Percentiles rank a stretch among this genome's conserved stretches.
phyloP scores from a whole-genome alignment of 345 rosid genomes.

The Moringa oleifera region DNA sequence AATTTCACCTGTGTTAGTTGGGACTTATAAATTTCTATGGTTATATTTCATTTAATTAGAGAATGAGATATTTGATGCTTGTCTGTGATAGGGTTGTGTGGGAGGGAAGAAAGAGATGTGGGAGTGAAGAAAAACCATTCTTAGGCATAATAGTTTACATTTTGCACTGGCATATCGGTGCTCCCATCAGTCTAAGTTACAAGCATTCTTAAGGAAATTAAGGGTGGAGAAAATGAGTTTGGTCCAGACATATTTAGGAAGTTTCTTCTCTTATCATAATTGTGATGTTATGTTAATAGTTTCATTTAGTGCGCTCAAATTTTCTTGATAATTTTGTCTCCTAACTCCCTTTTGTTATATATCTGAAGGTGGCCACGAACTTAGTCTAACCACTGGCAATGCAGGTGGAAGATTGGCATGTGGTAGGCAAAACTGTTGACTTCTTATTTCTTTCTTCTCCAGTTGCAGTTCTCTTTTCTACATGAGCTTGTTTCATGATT shows the following conservation, averaged over 20 bases:
- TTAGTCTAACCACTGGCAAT: conserved; percentile 89
- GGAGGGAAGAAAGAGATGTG: neutral
- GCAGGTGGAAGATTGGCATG: conserved; percentile 99
- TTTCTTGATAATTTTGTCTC: conserved; percentile 1
- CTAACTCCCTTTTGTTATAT: conserved; percentile 21
- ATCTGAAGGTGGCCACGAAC: conserved; percentile 88
- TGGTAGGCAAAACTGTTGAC: conserved; percentile 36
- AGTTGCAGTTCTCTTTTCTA: neutral
- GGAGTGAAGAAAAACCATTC: neutral
- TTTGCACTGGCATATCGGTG: neutral
- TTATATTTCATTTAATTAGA: neutral
- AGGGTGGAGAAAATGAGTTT: neutral
- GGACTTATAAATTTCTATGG: too few species aligned
- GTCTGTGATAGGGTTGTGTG: neutral
- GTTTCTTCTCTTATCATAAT: neutral
- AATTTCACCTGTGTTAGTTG: neutral
- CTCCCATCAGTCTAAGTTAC: neutral
- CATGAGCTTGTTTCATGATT: neutral
- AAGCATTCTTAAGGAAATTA: neutral
- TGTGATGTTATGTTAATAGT: neutral
- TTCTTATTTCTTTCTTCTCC: neutral
- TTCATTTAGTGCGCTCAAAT: neutral
- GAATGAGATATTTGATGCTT: neutral
- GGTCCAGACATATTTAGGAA: neutral
- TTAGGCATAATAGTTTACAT: too few species aligned